Percentiles rank a stretch among this genome's conserved stretches.
These are phyloP conservation scores for Botrytis elliptica DNA, from an alignment of 2,329 filamentous ascomycete genomes.

Conservation along the genomic window DNA sequence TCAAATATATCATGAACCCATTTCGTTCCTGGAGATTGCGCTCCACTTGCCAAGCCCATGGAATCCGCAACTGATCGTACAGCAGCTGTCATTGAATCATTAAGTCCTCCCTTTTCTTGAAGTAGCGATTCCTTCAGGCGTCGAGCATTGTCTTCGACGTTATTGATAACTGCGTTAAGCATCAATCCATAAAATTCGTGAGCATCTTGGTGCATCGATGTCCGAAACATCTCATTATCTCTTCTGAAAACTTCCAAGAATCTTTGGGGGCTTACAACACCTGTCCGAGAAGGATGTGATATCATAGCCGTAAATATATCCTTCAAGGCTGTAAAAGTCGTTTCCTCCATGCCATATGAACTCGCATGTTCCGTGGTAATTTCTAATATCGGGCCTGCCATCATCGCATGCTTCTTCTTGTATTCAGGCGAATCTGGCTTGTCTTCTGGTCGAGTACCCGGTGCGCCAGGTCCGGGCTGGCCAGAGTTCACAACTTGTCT, in stretches of 20 bases:
- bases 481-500: slow-evolving; percentile 54
- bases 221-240: slow-evolving; percentile 96
- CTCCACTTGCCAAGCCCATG: slow-evolving; percentile 40
- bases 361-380: slow-evolving; percentile 76
- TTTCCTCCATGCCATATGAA: slow-evolving; percentile 90
- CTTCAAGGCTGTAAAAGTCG: slow-evolving; percentile 89
- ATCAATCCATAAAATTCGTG: slow-evolving; percentile 95
- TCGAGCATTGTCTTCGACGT: slow-evolving; percentile 84
- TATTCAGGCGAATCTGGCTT: slow-evolving; percentile 94
- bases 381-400: slow-evolving; percentile 82
- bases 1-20: slow-evolving; percentile 99
- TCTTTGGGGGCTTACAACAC: slow-evolving; percentile 86
- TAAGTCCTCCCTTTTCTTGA: slow-evolving; percentile 46
- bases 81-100: slow-evolving; percentile 51
- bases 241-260: slow-evolving; percentile 92
- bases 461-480: slow-evolving; percentile 54
- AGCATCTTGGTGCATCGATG: slow-evolving; percentile 96
- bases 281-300: slow-evolving; percentile 75
- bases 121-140: slow-evolving; percentile 54
- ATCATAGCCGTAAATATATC: slow-evolving; percentile 94
- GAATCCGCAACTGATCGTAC: slow-evolving; percentile 43
- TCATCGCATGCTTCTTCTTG: slow-evolving; percentile 94
- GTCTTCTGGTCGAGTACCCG: slow-evolving; percentile 69
- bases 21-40: slow-evolving; percentile 63
- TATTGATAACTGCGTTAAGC: slow-evolving; percentile 93